These are phyloP conservation scores for Camelina sativa DNA, from an alignment of 345 rosid species.

Conservation along the genomic window DNA sequence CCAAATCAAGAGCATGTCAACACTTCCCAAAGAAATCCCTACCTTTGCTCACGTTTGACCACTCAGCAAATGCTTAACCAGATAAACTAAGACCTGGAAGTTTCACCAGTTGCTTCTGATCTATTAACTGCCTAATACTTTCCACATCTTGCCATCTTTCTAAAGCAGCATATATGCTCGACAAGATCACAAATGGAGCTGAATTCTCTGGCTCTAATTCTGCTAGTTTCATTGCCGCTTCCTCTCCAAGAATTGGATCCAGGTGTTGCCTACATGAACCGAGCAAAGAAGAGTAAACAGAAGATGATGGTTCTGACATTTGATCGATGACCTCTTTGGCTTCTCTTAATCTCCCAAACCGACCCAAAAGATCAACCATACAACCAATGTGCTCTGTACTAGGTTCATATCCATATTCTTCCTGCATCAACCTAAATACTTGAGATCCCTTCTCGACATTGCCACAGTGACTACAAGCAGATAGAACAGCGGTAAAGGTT, in stretches of 20 bases:
- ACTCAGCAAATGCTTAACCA: slow-evolving; percentile 35
- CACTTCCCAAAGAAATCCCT: neutral
- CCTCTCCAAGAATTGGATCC: slow-evolving; percentile 57
- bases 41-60: neutral
- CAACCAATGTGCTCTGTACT: slow-evolving; percentile 60
- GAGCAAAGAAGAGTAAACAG: slow-evolving; percentile 62
- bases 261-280: slow-evolving; percentile 60
- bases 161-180: slow-evolving; percentile 60
- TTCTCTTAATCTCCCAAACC: slow-evolving; percentile 60
- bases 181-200: slow-evolving; percentile 60
- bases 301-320: slow-evolving; percentile 53
- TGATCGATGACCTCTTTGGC: slow-evolving; percentile 53
- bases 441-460: slow-evolving; percentile 53
- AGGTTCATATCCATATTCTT: slow-evolving; percentile 48
- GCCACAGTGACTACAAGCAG: slow-evolving; percentile 64
- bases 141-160: slow-evolving; percentile 64
- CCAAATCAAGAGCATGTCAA: slow-evolving; percentile 1
- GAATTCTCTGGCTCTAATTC: slow-evolving; percentile 62
- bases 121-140: slow-evolving; percentile 53
- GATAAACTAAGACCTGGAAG: slow-evolving; percentile 54
- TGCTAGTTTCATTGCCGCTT: slow-evolving; percentile 54
- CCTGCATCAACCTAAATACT: slow-evolving; percentile 52
- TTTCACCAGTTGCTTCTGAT: slow-evolving; percentile 54
- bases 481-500: slow-evolving; percentile 55
- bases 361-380: slow-evolving; percentile 63